Base-by-base conservation (phyloP, 169 alveolate genomes). In the Plasmodium gaboni region DNA sequence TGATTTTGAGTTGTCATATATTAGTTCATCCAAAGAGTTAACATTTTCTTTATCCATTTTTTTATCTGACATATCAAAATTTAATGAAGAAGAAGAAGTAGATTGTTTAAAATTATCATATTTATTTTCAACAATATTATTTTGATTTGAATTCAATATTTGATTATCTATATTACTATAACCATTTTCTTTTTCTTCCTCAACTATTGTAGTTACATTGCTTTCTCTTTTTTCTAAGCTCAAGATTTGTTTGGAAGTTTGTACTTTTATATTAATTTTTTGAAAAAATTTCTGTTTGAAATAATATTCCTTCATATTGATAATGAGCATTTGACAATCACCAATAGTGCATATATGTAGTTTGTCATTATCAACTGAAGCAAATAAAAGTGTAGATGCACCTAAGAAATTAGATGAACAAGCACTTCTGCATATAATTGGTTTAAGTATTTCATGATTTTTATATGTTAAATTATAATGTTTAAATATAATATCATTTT, bases 301-400 rank as follows among this genome's bases (percentile, higher is more conserved):
- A 32, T 9, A 69, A 53, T 57, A 42, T 19, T 9, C 26, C 50
- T 72, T 83, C 26, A 83, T 12, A 42, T 85, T 61, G 7, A 83
- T 51, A 44, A 83, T 83, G 38, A 83, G 59, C 86, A 83, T 83
- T 83, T 83, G 91, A 19, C 91, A 69, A 83, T 83, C 91, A 42
- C 91, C 91, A 32, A 83, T 69, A 17, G 53, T 69, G 26, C 91
- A 83, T 55, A 83, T 63, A 61, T 83, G 91, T 28, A 83, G 17
- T 73, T 57, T 83, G 6, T 83, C 85, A 13, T 69, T 69, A 24
- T 83, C 73, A 32, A 83, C 12, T 10, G 91, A 68, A 22, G 91
- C 53, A 15, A 83, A 59, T 28, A 83, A 68, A 22, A 83, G 85
- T 22, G 91, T 83, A 10, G 91, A 83, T 44, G 91, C 91, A 1